A percentile compares a stretch with the other conserved stretches of the same genome.
phyloP scores from a whole-genome alignment of 2,329 filamentous ascomycete species.

The Colletotrichum scovillei region DNA sequence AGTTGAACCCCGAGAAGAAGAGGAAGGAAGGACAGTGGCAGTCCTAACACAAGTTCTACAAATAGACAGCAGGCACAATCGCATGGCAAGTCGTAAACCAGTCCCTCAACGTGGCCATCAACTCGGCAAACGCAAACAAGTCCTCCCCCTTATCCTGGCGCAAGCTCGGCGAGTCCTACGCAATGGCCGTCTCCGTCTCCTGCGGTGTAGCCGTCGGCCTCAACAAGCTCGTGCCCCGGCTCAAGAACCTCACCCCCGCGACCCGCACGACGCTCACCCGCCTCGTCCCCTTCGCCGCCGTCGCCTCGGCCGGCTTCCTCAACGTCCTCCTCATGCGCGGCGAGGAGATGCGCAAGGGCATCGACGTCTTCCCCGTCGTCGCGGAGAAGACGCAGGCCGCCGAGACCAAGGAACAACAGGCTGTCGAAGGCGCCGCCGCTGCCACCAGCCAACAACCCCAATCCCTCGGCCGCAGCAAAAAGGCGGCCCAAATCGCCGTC shows the following conservation, averaged over 20 bases:
- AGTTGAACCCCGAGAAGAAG: constrained; percentile 37
- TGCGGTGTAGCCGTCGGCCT: constrained; percentile 94
- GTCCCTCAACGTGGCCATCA: constrained; percentile 97
- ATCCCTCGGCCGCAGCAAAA: constrained; percentile 86
- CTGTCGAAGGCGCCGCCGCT: constrained; percentile 73
- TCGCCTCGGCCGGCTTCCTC: constrained; percentile 88
- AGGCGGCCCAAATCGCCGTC: constrained; percentile 89
- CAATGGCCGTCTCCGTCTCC: constrained; percentile 89
- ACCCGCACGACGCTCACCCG: constrained; percentile 82
- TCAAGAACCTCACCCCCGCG: constrained; percentile 80
- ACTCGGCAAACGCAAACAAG: constrained; percentile 98
- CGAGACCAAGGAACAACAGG: constrained; percentile 57
- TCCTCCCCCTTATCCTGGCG: constrained; percentile 86
- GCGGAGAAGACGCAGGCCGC: constrained; percentile 71
- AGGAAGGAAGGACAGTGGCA: neutral
- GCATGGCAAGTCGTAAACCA: constrained; percentile 98
- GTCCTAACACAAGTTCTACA: constrained; percentile 28
- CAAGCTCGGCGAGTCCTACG: constrained; percentile 89
- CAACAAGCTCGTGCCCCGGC: constrained; percentile 87
- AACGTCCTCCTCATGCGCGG: constrained; percentile 99
- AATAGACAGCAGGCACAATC: constrained; percentile 82
- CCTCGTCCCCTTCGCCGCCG: constrained; percentile 96
- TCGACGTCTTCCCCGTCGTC: constrained; percentile 89
- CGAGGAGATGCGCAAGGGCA: constrained; percentile 92
- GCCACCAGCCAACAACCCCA: constrained; percentile 52